Evolutionary conservation across 2,329 filamentous ascomycete species (phyloP), one percentile per base, ranked within the genome.

Genomic region (Sporothrix phasma): DNA sequence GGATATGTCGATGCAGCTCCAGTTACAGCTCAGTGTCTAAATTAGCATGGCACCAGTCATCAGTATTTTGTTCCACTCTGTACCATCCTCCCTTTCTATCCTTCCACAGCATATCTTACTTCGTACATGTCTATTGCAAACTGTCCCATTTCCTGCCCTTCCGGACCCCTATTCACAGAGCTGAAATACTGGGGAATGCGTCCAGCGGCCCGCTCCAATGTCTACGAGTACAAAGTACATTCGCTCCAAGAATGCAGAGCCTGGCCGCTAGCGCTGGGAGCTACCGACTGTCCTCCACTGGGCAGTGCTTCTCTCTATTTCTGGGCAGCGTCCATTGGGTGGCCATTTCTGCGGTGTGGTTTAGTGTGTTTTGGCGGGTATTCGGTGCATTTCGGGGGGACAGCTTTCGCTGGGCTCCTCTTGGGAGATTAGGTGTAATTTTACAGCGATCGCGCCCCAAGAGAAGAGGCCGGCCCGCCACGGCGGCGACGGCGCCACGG

Each of bases 361-460:
- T 13, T 47, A 10, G 29, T 39, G 8, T 41, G 39, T 46, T 41
- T 31, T 59, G 56, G 56, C 39, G 56, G 56, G 56, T 59, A 41
- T 58, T 39, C 31, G 31, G 51, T 22, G 34, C 34, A 8, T 17
- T 39, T 39, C 43, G 19, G 22, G 19, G 54, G 22, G 54, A n/a
- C 54, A 43, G 34, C 37, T 58, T 58, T 58, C n/a, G n/a, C n/a
- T n/a, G n/a, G n/a, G n/a, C n/a, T n/a, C n/a, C n/a, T n/a, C n/a
- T n/a, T n/a, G n/a, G n/a, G n/a, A n/a, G 37, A 53, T 53, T 43
- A 63, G 39, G 37, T 63, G 61, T 19, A 63, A 62, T 62, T 43
- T 62, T 31, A 56, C 61, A 43, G 41, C 41, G 41, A 7, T 17
- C 17, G 13, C 39, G 39, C 24, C 34, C 2, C 5, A 26, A 41